A percentile compares a stretch with the other conserved stretches of the same genome.
Conservation (phyloP, 208 protist species). For the Endotrypanum monterogeii region DNA sequence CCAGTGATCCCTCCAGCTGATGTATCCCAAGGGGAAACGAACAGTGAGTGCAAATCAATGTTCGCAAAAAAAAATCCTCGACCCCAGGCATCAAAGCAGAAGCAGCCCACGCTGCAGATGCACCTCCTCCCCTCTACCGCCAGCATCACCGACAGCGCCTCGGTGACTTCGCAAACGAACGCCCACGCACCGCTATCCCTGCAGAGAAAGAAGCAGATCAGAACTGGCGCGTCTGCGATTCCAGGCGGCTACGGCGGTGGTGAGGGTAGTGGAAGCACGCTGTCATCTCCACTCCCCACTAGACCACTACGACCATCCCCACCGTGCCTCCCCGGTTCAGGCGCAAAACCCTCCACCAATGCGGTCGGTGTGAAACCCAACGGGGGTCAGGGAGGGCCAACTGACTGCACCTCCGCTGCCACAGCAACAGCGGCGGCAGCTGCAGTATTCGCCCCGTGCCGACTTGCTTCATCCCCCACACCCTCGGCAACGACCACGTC, state of each 20-base stretch:
- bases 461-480: not conserved
- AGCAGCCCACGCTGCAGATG: not conserved
- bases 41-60: not conserved
- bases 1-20: not conserved
- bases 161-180: not conserved
- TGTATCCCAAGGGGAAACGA: not conserved
- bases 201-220: not conserved
- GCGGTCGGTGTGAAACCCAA: not conserved
- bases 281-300: conserved; percentile 10
- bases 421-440: not conserved
- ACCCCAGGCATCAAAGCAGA: not conserved
- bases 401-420: not conserved
- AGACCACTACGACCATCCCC: not conserved
- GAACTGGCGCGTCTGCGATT: not conserved
- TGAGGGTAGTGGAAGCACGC: too few relatives aligned
- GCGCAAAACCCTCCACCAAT: not conserved
- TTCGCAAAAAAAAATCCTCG: not conserved
- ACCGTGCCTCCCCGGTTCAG: not conserved
- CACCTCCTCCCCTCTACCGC: conserved; percentile 6
- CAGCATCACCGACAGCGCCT: not conserved
- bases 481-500: not conserved
- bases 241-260: not conserved
- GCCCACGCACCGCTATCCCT: not conserved
- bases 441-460: not conserved
- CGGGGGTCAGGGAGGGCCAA: not conserved